A percentile compares a stretch with the other conserved stretches of the same genome.
Evolutionary conservation across 495 filamentous ascomycete genomes (phyloP).

Genomic region (Aspergillus ellipticus): DNA sequence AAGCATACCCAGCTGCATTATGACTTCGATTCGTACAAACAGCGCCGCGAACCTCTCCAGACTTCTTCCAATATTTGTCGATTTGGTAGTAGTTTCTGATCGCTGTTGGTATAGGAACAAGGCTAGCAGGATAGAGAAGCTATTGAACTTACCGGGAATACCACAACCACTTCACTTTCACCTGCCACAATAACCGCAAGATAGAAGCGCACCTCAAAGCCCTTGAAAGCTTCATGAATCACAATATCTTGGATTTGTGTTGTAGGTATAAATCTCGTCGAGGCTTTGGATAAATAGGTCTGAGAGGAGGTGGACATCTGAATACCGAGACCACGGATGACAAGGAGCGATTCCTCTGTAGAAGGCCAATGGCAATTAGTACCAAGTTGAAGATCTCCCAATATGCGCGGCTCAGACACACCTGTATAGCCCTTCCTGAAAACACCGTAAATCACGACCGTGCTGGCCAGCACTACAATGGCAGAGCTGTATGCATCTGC

Average conservation of each 20-base stretch:
- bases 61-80: constrained; percentile 72
- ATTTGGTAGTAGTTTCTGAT: constrained; percentile 62
- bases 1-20: constrained; percentile 15
- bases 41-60: constrained; percentile 75
- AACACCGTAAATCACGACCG: constrained; percentile 41
- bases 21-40: constrained; percentile 66
- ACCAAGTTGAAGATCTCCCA: not conserved
- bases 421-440: constrained; percentile 49
- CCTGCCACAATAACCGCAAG: constrained; percentile 87
- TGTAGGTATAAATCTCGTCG: constrained; percentile 89
- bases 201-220: constrained; percentile 89
- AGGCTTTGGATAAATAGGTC: constrained; percentile 59
- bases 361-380: constrained; percentile 21
- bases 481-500: constrained; percentile 36
- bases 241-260: constrained; percentile 86
- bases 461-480: constrained; percentile 24
- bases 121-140: not conserved
- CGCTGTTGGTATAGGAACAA: not conserved
- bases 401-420: constrained; percentile 18
- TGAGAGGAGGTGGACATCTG: constrained; percentile 72
- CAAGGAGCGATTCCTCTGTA: constrained; percentile 78
- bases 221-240: constrained; percentile 92
- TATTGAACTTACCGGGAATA: constrained; percentile 67
- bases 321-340: constrained; percentile 84
- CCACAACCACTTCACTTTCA: constrained; percentile 83